Base-by-base conservation (phyloP, 257 asterid species). In the Hygrophila difformis region DNA sequence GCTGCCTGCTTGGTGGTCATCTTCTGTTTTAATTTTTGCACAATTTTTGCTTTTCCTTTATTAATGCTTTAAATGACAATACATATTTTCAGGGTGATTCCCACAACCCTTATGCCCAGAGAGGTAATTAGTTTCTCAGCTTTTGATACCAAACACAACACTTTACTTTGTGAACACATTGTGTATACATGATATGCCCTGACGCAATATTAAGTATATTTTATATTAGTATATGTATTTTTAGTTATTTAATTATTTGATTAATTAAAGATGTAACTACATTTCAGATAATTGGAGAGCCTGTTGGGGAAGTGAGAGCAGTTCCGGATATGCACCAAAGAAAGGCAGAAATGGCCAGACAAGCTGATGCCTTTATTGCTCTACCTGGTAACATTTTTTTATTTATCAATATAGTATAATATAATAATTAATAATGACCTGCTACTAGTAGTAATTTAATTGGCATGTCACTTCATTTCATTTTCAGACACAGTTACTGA, bases 311-410 rank as follows among this genome's bases (percentile, higher is more conserved):
- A 62, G 94, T 83, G 46, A 71, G 72, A 38, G 78, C 91, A 1
- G 94, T 83, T 12, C 60, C 94, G 1, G 82, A 72, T 11, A 83
- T 83, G 94, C 94, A 83, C 44, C 87, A 83, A 57, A 69, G 94
- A 12, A 83, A 83, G 34, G 94, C 94, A 23, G 94, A 83, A 65
- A 83, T 83, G 94, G 92, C 94, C 43, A 71, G 77, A 39, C 92
- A 76, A 62, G 81, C 94, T 11, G 94, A 83, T 51, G 94, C 94
- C 1, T 83, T 83, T 46, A 71, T 83, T 12, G 94, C 94, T 42
- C 60, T 83, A 48, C 94, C 94, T 22, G 92, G 94, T 78, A 67
- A 17, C 8, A 26, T 3, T 26, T 26, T 3, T 3, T 26, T 33
- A 2, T 33, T 33, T 3, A 33, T 33, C 37, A 33, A 33, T 0